Conservation (phyloP, 2,329 filamentous ascomycete species). For the Cladophialophora bantiana region DNA sequence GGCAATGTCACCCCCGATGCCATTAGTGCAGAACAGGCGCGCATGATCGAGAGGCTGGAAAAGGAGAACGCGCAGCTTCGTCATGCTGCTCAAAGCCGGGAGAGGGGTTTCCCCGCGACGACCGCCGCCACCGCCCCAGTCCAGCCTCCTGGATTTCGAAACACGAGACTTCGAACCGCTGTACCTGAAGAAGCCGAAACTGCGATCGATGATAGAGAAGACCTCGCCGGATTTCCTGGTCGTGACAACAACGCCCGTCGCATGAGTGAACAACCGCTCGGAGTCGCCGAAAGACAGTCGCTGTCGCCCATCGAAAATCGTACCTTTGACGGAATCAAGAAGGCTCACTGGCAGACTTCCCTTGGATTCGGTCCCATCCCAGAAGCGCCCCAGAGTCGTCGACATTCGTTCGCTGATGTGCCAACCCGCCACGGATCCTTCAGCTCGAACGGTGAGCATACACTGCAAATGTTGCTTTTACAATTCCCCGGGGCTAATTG, state of each 20-base stretch:
- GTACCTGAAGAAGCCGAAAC: constrained; percentile 54
- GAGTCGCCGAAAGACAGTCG: constrained; percentile 50
- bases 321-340: constrained; percentile 54
- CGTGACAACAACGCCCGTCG: constrained; percentile 51
- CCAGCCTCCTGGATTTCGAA: constrained; percentile 44
- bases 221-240: constrained; percentile 45
- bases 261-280: constrained; percentile 54
- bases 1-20: constrained; percentile 46
- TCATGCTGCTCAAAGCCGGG: constrained; percentile 52
- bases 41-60: constrained; percentile 55
- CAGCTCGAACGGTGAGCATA: constrained; percentile 47
- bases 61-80: constrained; percentile 57
- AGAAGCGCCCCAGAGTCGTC: constrained; percentile 58
- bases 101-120: constrained; percentile 50
- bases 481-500: constrained; percentile 24
- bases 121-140: constrained; percentile 45
- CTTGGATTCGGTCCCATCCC: constrained; percentile 56
- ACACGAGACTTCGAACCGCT: constrained; percentile 51
- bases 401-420: constrained; percentile 60
- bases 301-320: constrained; percentile 50
- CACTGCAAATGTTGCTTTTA: constrained; percentile 12
- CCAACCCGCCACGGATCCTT: constrained; percentile 56
- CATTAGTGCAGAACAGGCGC: constrained; percentile 51
- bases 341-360: constrained; percentile 59
- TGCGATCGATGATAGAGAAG: constrained; percentile 54